Base-by-base conservation (phyloP, 768 basidiomycete species). In the Clitopilus passeckerianus region DNA sequence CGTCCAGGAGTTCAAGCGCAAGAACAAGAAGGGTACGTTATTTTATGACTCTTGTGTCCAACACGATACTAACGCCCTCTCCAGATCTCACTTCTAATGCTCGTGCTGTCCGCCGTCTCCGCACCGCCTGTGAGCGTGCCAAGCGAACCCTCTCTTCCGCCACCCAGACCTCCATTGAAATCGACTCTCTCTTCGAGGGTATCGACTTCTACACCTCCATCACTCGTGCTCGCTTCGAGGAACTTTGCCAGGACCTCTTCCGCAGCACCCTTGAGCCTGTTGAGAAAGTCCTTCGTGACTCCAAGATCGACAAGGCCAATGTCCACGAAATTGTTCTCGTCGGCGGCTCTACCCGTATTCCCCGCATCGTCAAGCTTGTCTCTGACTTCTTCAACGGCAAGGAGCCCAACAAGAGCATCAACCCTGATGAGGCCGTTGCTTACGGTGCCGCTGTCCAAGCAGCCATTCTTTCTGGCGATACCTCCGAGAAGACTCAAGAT, bases 361-460 rank as follows among this genome's bases (percentile, higher is more conserved):
- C 96, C 65, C 91, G 93, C 74, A 90, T 98, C 69, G 89, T 93
- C 73, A 95, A 97, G 78, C 91, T 98, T 71, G 93, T 98, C 59
- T 95, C 93, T 65, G 95, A 98, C 76, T 97, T 91, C 86, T 98
- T 98, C 84, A 93, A 92, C 73, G 95, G 95, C 73, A 95, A 95
- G 82, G 95, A 97, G 80, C 95, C 93, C 68, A 95, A 94, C 84
- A 97, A 95, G 85, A 90, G 90, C 79, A 98, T 98, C 83, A 98
- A 98, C 87, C 96, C 96, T 56, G 96, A 98, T 65, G 96, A 98
- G 79, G 95, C 96, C 59, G 95, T 98, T 60, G 96, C 96, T 18
- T 97, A 97, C 74, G 95, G 96, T 82, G 96, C 96, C 58, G 96
- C 96, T 60, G 95, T 99, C 67, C 95, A 98, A 78, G 96, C 94